Percentiles rank a stretch among this genome's conserved stretches.
Evolutionary conservation across 495 filamentous ascomycete species (phyloP).

Genomic region (Peziza echinospora): DNA sequence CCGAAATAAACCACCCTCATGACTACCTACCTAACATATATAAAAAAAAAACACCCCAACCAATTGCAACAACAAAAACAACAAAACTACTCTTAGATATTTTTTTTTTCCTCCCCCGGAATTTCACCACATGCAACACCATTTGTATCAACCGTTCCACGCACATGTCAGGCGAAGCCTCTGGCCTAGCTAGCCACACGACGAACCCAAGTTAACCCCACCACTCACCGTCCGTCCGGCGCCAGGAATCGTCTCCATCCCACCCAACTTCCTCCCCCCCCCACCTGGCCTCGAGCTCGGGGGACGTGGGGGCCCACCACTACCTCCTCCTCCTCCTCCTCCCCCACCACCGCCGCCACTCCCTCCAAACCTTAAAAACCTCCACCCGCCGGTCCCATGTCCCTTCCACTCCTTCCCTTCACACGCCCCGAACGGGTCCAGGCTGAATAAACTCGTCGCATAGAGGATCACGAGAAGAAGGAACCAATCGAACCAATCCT

Average conservation of each 20-base stretch:
- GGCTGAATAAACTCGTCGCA: slow-evolving; percentile 33
- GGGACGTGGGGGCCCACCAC: neutral
- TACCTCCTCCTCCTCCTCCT: neutral
- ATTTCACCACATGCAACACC: no score
- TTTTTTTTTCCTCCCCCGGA: no score
- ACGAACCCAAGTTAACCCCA: neutral
- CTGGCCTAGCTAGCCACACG: neutral
- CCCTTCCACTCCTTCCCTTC: neutral
- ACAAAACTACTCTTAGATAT: no score
- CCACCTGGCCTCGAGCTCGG: slow-evolving; percentile 8
- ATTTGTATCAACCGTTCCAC: no score
- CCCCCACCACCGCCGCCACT: slow-evolving; percentile 35
- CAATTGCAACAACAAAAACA: no score
- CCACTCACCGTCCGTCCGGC: slow-evolving; percentile 1
- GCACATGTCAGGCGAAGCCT: no score
- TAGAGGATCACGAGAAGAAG: slow-evolving; percentile 40
- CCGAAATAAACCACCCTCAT: no score
- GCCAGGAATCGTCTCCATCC: slow-evolving; percentile 11
- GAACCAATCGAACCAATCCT: slow-evolving; percentile 26
- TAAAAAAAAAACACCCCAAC: no score
- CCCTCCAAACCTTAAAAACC: no score
- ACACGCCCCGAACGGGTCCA: slow-evolving; percentile 13
- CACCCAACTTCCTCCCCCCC: slow-evolving; percentile 11
- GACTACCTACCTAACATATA: no score
- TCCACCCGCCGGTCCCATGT: slow-evolving; percentile 41